Evolutionary conservation across 805 yeast species (phyloP), one percentile per base, ranked within the genome.

Genomic region (Wickerhamomyces subpelliculosus): DNA sequence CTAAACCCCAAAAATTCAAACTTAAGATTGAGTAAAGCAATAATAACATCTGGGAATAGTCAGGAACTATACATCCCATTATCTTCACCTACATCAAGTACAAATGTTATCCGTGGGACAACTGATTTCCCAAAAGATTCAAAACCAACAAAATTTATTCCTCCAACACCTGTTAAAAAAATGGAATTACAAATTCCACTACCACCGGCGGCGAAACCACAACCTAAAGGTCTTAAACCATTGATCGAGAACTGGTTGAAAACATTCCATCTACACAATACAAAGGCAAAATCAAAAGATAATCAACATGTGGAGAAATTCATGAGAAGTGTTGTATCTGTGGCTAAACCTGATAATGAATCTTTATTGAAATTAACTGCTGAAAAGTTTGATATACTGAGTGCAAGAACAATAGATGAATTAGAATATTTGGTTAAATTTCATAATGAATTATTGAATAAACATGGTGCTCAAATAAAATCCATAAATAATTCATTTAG

Each of bases 331-430:
- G 59, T 54, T 13, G 59, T 53, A 2, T 51, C 58, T 3, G 42
- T 53, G 17, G 50, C 57, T 11, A 49, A 47, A 27, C 33, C 46
- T 26, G 46, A 48, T 20, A 43, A 55, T 26, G 54, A 55, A n/a
- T 57, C 56, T 22, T 50, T 67, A 42, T 64, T 64, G 28, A 57
- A 51, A 18, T 57, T 67, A 41, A 64, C 62, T 1, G 51, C 54
- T 30, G 55, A 51, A 1, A 70, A 77, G 46, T 68, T 77, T 41
- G 90, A 83, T 57, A 62, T 80, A 8, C 57, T 84, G 40, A 77
- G 86, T 55, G 86, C 86, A 3, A 65, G 87, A 52, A 77, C 84
- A 3, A 70, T 81, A 21, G 82, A 78, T 46, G 89, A 84, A 52
- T 71, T 80, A 34, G 83, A 79, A 49, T 70, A 59, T 43, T 57